Base-by-base conservation (phyloP, 1,284 basidiomycete genomes). In the Erythrobasidium hasegawianum region DNA sequence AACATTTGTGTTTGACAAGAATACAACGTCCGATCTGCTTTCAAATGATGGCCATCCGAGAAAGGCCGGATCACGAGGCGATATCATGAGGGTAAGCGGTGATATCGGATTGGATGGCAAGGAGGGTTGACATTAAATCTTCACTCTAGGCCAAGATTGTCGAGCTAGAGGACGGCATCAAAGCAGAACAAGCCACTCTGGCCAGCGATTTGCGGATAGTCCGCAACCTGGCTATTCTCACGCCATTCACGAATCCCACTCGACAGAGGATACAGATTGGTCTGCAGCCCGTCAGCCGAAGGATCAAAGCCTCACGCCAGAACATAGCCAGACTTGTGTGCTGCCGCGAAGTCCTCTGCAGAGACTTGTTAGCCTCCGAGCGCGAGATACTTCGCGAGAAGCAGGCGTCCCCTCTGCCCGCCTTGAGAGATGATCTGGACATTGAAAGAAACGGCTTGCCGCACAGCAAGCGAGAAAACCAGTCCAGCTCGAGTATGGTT, bases 221-320 rank as follows among this genome's bases (percentile, higher is more conserved):
- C 20, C 85, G 87, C 49, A 94, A 93, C 73, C 81, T 96, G n/a
- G 86, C 86, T 1, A 84, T 88, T 57, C 81, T 96, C 54, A 88
- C 90, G 8, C 91, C 94, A 1, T 94, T 97, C 77, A 89, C 88
- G 74, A 84, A 84, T 59, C 80, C 86, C 4, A 93, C 91, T 1
- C 84, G 90, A 50, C 88, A 90, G 69, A 83, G 86, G 52, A 81
- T 97, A 39, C 79, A 84, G 26, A 72, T 78, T 27, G 81, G 85
- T 3, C 80, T 92, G 16, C 84, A 86, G 69, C 80, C 79, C n/a
- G 79, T 88, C 2, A 83, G 87, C 8, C 84, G 83, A 71, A 83
- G 83, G 45, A 80, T 96, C 66, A 83, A 83, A 71, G 80, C 83
- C 68, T 79, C 47, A 2, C 27, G 60, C 20, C 57, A 64, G 49